Conservation (phyloP, 1,284 basidiomycete genomes). For the Irpex rosettiformis region DNA sequence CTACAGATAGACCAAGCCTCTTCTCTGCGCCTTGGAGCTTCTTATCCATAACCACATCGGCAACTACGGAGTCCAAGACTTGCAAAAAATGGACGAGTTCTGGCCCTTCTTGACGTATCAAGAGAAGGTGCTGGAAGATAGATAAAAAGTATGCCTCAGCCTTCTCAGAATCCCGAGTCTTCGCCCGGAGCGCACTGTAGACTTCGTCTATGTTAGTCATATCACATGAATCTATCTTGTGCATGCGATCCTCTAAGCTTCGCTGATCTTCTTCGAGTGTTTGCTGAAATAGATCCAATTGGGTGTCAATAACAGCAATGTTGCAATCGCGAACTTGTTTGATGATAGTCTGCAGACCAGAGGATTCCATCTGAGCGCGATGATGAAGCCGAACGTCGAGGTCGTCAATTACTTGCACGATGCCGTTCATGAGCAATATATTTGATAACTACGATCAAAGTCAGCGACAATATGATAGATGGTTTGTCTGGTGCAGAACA, state of each 20-base stretch:
- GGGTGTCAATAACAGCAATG: slow-evolving; percentile 60
- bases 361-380: slow-evolving; percentile 85
- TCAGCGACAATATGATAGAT: slow-evolving; percentile 14
- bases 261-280: slow-evolving; percentile 78
- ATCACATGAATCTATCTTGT: slow-evolving; percentile 73
- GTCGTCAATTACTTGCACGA: slow-evolving; percentile 66
- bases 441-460: slow-evolving; percentile 53
- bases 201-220: slow-evolving; percentile 84
- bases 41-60: slow-evolving; percentile 92
- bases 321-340: slow-evolving; percentile 69
- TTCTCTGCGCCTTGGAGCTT: slow-evolving; percentile 83
- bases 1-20: slow-evolving; percentile 87
- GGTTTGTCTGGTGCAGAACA: background rate
- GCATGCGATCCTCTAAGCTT: slow-evolving; percentile 73
- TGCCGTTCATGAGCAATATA: slow-evolving; percentile 67
- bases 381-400: slow-evolving; percentile 83
- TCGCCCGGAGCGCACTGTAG: slow-evolving; percentile 76
- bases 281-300: slow-evolving; percentile 66
- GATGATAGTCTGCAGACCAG: slow-evolving; percentile 77
- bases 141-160: slow-evolving; percentile 88
- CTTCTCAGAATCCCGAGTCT: slow-evolving; percentile 64
- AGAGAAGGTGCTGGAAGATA: slow-evolving; percentile 88
- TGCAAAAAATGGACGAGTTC: slow-evolving; percentile 86
- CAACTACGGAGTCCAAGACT: slow-evolving; percentile 90
- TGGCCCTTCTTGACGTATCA: slow-evolving; percentile 86